phyloP scores from a whole-genome alignment of 1,284 basidiomycete species.

The Moesziomyces antarcticus region DNA sequence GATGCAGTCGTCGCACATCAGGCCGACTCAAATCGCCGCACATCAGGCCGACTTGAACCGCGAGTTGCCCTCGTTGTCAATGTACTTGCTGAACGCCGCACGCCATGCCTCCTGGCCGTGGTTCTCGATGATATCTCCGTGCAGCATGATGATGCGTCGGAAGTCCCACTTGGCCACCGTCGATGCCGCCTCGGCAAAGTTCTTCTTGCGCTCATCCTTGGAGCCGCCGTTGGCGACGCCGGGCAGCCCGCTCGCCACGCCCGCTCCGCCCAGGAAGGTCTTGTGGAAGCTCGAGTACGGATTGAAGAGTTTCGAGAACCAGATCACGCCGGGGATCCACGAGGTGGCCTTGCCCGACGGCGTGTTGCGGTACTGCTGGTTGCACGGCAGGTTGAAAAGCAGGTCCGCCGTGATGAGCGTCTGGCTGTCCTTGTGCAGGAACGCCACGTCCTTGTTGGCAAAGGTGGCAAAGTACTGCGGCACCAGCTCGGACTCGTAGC shows the following conservation, averaged over 20 bases:
- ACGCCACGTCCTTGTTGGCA: constrained; percentile 87
- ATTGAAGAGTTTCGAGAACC: constrained; percentile 44
- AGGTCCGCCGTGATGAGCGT: constrained; percentile 88
- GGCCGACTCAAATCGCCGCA: constrained; percentile 28
- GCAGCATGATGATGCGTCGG: constrained; percentile 88
- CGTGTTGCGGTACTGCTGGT: constrained; percentile 75
- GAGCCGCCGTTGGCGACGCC: constrained; percentile 56
- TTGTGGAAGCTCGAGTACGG: constrained; percentile 45
- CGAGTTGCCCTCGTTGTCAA: constrained; percentile 47
- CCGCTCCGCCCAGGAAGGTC: constrained; percentile 44
- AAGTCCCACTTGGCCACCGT: constrained; percentile 86
- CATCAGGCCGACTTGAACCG: constrained; percentile 36
- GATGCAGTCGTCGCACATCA: constrained; percentile 1
- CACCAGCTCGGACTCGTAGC: constrained; percentile 53
- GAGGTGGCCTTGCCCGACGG: constrained; percentile 38
- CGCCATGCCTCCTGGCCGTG: constrained; percentile 78
- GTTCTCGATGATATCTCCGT: constrained; percentile 87
- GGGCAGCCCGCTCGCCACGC: constrained; percentile 39
- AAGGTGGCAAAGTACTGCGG: constrained; percentile 79
- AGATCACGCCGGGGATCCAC: constrained; percentile 53
- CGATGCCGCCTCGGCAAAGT: constrained; percentile 71
- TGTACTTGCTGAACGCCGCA: constrained; percentile 45
- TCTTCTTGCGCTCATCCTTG: constrained; percentile 61
- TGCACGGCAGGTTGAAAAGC: constrained; percentile 86
- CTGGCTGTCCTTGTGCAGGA: constrained; percentile 81